These are phyloP conservation scores for Termitomyces sp. DNA, from an alignment of 768 basidiomycete genomes.

Conservation along the genomic window DNA sequence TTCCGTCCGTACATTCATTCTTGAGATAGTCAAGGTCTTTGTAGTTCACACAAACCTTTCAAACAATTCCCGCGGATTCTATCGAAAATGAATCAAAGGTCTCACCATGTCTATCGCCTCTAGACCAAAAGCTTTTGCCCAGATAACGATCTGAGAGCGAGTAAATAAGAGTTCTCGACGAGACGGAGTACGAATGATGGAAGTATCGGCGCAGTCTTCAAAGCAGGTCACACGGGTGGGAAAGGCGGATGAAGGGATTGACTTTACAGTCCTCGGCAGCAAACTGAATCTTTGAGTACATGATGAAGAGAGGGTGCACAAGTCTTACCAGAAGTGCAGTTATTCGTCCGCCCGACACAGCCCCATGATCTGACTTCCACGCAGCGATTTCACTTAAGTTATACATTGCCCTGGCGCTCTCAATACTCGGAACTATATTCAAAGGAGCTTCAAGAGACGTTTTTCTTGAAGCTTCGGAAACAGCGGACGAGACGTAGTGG, in stretches of 20 bases:
- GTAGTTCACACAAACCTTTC: slow-evolving; percentile 85
- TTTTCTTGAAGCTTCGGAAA: slow-evolving; percentile 33
- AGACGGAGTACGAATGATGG: slow-evolving; percentile 72
- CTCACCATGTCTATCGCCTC: slow-evolving; percentile 89
- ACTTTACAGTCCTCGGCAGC: slow-evolving; percentile 89
- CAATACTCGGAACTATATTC: slow-evolving; percentile 76
- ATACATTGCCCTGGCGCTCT: slow-evolving; percentile 74
- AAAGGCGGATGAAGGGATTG: slow-evolving; percentile 4
- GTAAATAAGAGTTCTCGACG: slow-evolving; percentile 80
- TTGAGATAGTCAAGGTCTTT: slow-evolving; percentile 63
- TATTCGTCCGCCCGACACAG: slow-evolving; percentile 50
- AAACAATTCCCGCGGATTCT: neutral
- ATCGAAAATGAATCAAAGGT: neutral
- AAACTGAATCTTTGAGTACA: slow-evolving; percentile 52
- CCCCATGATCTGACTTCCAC: slow-evolving; percentile 58
- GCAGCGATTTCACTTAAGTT: slow-evolving; percentile 68
- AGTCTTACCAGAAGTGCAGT: slow-evolving; percentile 63
- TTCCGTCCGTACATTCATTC: slow-evolving; percentile 79
- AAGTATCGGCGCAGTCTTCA: slow-evolving; percentile 86
- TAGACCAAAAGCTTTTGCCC: slow-evolving; percentile 80
- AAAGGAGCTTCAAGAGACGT: slow-evolving; percentile 34
- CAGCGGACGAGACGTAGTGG: slow-evolving; percentile 51
- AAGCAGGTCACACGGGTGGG: slow-evolving; percentile 5
- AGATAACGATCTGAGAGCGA: slow-evolving; percentile 77
- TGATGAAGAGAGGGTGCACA: neutral